A percentile compares a stretch with the other conserved stretches of the same genome.
These are phyloP conservation scores for Lablab purpureus DNA, from an alignment of 306 rosid species.

Conservation along the genomic window DNA sequence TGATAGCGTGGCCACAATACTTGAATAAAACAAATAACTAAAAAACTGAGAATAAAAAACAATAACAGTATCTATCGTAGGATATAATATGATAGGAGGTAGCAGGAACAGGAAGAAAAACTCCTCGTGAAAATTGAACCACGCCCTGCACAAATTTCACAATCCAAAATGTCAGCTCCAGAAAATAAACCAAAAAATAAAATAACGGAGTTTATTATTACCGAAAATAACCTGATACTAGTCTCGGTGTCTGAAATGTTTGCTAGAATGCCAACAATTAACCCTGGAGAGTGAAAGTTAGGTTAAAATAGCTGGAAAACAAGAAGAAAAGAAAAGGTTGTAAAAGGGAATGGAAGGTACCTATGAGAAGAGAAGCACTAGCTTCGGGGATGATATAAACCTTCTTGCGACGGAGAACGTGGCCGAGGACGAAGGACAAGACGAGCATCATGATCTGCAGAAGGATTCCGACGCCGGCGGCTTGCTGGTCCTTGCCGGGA, in stretches of 20 bases:
- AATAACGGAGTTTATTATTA: background rate
- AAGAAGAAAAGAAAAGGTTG: background rate
- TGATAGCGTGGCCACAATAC: background rate
- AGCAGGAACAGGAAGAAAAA: constrained; percentile 95
- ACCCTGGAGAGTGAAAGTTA: constrained; percentile 55
- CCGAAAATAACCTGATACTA: constrained; percentile 69
- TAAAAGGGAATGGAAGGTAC: constrained; percentile 40
- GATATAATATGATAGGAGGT: constrained; percentile 99
- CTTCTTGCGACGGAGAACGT: constrained; percentile 94
- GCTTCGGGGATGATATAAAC: constrained; percentile 94
- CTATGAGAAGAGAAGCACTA: constrained; percentile 97
- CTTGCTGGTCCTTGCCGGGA: constrained; percentile 96
- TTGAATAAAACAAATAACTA: constrained; percentile 12
- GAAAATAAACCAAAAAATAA: background rate
- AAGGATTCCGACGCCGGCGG: constrained; percentile 98
- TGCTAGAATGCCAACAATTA: constrained; percentile 93
- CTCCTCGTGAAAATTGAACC: constrained; percentile 99
- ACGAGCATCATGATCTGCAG: constrained; percentile 99
- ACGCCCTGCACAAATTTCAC: constrained; percentile 62
- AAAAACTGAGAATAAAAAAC: background rate
- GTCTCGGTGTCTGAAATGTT: constrained; percentile 88
- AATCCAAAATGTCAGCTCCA: constrained; percentile 25
- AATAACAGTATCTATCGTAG: constrained; percentile 38
- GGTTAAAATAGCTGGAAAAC: background rate
- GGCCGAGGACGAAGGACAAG: constrained; percentile 94